Base-by-base conservation (phyloP, 768 basidiomycete genomes). In the Leccinum fibrillosum region DNA sequence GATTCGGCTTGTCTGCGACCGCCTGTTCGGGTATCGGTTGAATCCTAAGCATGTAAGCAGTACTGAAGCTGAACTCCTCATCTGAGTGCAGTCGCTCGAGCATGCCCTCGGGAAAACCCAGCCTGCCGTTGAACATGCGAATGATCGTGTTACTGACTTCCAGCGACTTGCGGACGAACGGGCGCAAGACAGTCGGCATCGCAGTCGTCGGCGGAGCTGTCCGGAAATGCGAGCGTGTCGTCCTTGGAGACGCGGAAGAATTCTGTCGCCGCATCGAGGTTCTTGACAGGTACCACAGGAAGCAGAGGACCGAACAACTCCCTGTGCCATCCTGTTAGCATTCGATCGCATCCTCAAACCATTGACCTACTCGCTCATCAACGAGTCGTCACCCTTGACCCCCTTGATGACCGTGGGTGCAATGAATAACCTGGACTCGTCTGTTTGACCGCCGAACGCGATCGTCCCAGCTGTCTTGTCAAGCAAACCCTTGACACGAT, bases 261-360 rank as follows among this genome's bases (percentile, higher is more conserved):
- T 10, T 81, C 78, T 56, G 92, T 85, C 4, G 86, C 92, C 34
- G 83, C 86, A 34, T 92, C 89, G 8, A 90, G 55, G 54, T 80
- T 69, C 17, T 86, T 81, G 25, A 94, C 85, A 0, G 87, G 81
- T 1, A 94, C 74, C 32, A 95, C 78, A 5, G 90, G 87, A 26
- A 95, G 74, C 10, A 95, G 62, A 8, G 93, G 93, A 0, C 91
- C 93, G 62, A 95, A 94, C 42, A 94, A 79, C 65, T 94, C 93
- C 58, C 90, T 92, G 61, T 8, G 5, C 0, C 47, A 19, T 44
- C 7, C 5, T 12, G 21, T 62, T 8, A 62, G 32, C 21, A 9
- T 42, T 45, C 1, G 23, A n/a, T 52, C 35, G 9, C 17, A 49
- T 53, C 13, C 30, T 13, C 12, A 7, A 39, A 57, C 15, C 6